phyloP scores from a whole-genome alignment of 1,284 basidiomycete species.

The Apiotrichum laibachii region DNA sequence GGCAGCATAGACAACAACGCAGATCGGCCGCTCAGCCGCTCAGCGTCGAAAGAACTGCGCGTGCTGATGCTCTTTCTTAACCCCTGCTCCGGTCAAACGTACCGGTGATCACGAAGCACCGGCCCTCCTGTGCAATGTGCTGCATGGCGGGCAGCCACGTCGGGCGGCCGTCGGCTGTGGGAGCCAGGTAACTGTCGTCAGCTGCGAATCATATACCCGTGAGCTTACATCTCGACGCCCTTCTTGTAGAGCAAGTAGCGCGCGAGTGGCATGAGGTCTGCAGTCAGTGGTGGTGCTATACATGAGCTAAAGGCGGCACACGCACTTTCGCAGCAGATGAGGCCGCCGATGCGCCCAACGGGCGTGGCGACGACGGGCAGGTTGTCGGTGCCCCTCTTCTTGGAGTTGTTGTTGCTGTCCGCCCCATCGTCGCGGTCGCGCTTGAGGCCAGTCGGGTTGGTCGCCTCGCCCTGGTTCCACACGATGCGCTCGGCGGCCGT shows the following conservation, averaged over 20 bases:
- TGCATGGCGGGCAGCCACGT: slow-evolving; percentile 66
- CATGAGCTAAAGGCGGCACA: background rate
- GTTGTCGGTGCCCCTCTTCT: slow-evolving; percentile 23
- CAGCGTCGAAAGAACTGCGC: no score
- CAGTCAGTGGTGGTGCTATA: slow-evolving; percentile 3
- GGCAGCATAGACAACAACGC: no score
- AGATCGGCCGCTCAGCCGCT: no score
- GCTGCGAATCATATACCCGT: background rate
- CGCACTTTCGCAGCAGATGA: slow-evolving; percentile 69
- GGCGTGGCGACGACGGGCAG: slow-evolving; percentile 52
- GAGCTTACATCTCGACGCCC: slow-evolving; percentile 36
- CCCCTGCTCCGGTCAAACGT: no score
- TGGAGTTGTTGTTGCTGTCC: slow-evolving; percentile 20
- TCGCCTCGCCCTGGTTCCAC: slow-evolving; percentile 60
- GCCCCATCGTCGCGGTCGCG: slow-evolving; percentile 36
- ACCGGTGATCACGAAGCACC: slow-evolving; percentile 68
- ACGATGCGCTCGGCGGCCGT: slow-evolving; percentile 67
- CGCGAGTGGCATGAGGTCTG: slow-evolving; percentile 66
- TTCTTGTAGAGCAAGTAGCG: slow-evolving; percentile 44
- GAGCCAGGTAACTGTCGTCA: slow-evolving; percentile 47
- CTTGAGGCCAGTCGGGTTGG: slow-evolving; percentile 23
- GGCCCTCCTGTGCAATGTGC: slow-evolving; percentile 71
- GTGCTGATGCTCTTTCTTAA: no score
- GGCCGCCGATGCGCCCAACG: slow-evolving; percentile 56
- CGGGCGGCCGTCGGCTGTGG: slow-evolving; percentile 61